phyloP scores from a whole-genome alignment of 257 asterid species.

The Henckelia pumila region DNA sequence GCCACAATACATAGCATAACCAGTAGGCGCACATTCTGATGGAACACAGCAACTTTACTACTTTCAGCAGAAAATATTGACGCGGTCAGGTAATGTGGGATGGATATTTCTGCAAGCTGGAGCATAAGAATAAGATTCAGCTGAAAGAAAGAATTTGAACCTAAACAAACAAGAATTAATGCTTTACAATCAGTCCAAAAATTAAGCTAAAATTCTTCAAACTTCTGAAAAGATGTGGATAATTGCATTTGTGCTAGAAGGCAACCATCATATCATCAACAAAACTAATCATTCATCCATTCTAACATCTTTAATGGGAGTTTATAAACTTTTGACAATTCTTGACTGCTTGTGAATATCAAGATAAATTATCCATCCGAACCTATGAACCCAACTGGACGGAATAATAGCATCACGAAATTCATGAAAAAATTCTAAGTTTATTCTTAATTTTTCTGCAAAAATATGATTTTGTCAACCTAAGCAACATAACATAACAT shows the following conservation, averaged over 20 bases:
- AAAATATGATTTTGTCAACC: background rate
- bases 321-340: background rate
- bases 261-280: background rate
- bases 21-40: slow-evolving; percentile 66
- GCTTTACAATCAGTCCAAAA: background rate
- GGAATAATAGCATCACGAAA: too few relatives aligned
- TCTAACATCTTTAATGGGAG: background rate
- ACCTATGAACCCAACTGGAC: too few relatives aligned
- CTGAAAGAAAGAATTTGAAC: slow-evolving; percentile 12
- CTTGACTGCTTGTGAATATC: background rate
- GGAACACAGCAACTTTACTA: slow-evolving; percentile 58
- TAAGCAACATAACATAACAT: slow-evolving; percentile 3
- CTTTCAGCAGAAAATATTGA: slow-evolving; percentile 92
- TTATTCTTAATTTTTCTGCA: too few relatives aligned
- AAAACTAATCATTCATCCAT: background rate
- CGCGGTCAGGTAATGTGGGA: slow-evolving; percentile 84
- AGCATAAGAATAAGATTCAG: slow-evolving; percentile 31
- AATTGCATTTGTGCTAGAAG: slow-evolving; percentile 2
- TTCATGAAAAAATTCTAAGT: too few relatives aligned
- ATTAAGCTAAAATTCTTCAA: background rate
- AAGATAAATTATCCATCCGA: too few relatives aligned
- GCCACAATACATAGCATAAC: slow-evolving; percentile 61
- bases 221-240: too few relatives aligned
- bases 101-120: slow-evolving; percentile 86
- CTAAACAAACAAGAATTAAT: background rate